These are phyloP conservation scores for Chalara sp. DNA, from an alignment of 2,329 filamentous ascomycete genomes.

Conservation along the genomic window DNA sequence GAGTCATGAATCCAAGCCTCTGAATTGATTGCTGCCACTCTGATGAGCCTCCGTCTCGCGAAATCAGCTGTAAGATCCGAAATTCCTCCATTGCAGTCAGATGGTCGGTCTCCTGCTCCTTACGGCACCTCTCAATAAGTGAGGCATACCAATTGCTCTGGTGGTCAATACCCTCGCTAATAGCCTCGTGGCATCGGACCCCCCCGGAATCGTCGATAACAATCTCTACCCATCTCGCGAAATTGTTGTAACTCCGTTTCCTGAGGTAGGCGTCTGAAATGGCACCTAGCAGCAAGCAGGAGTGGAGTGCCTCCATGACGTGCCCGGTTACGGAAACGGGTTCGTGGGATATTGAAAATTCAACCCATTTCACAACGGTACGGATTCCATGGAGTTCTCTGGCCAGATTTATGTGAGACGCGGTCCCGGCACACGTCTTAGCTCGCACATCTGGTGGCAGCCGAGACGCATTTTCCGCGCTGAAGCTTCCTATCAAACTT, in stretches of 20 bases:
- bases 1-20: constrained; percentile 1
- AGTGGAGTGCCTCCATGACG: constrained; percentile 1
- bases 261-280: background rate
- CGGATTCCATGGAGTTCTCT: constrained; percentile 1
- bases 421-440: background rate
- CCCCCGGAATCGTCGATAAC: background rate
- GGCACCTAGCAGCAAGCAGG: background rate
- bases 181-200: background rate
- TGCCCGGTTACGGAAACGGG: background rate
- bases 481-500: constrained; percentile 1
- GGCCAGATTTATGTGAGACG: constrained; percentile 1
- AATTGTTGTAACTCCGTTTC: constrained; percentile 1
- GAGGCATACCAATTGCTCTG: constrained; percentile 1
- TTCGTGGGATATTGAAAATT: constrained; percentile 1
- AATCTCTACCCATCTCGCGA: background rate
- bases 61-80: constrained; percentile 3
- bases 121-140: constrained; percentile 2
- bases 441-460: constrained; percentile 1
- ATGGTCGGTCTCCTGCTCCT: constrained; percentile 1
- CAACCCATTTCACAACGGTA: constrained; percentile 1
- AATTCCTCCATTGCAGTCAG: constrained; percentile 2
- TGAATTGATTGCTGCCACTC: background rate
- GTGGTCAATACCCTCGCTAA: background rate
- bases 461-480: constrained; percentile 2
- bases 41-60: background rate